These are phyloP conservation scores for Daldinia caldariorum DNA, from an alignment of 495 filamentous ascomycete genomes.

Conservation along the genomic window DNA sequence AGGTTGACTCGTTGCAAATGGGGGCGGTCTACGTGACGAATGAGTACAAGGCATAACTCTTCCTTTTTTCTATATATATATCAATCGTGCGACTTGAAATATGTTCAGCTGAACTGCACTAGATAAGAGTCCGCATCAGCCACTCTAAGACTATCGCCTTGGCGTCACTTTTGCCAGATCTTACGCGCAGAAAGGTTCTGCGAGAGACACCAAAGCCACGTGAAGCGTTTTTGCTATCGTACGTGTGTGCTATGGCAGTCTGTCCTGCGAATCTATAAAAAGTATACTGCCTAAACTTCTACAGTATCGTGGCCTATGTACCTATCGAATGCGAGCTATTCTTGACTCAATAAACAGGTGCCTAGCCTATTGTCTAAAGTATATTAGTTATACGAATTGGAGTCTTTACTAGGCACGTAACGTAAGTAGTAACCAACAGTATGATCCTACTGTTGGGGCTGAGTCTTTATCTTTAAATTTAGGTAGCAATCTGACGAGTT, in stretches of 20 bases:
- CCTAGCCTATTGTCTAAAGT: too few species aligned
- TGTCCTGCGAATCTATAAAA: background rate
- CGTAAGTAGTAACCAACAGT: too few species aligned
- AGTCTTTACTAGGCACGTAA: too few species aligned
- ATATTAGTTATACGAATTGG: too few species aligned
- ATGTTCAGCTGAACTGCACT: conserved; percentile 36
- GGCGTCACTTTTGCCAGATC: conserved; percentile 3
- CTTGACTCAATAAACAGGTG: too few species aligned
- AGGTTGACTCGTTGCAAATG: background rate
- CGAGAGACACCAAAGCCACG: background rate
- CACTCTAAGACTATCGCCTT: conserved; percentile 27
- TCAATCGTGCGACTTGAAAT: conserved; percentile 22
- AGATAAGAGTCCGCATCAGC: conserved; percentile 12
- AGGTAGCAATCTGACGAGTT: too few species aligned
- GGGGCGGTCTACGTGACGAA: background rate
- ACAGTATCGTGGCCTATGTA: too few species aligned
- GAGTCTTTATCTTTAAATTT: too few species aligned
- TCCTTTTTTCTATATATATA: background rate
- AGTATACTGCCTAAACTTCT: background rate
- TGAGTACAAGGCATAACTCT: conserved; percentile 7
- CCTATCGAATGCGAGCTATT: too few species aligned
- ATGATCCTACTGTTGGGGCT: too few species aligned
- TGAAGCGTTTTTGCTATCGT: background rate
- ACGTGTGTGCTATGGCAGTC: background rate
- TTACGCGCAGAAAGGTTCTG: background rate